Conservation (phyloP, 1,284 basidiomycete species). For the Austroboletus niveus region DNA sequence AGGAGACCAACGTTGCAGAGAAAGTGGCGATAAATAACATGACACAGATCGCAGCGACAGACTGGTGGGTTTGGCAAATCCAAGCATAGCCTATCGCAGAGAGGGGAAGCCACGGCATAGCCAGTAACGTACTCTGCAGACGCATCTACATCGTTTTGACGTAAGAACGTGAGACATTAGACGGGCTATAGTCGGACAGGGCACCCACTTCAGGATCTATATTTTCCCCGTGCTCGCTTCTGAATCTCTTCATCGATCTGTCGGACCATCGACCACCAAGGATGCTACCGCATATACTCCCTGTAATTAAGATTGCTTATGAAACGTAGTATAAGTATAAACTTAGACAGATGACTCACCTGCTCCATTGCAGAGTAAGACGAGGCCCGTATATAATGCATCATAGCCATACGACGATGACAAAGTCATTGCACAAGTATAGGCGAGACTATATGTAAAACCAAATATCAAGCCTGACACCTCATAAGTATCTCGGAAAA, state of each 20-base stretch:
- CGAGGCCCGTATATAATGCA: constrained; percentile 72
- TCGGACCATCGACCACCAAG: constrained; percentile 84
- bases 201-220: constrained; percentile 60
- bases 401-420: constrained; percentile 64
- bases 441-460: constrained; percentile 66
- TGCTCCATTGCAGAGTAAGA: constrained; percentile 70
- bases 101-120: constrained; percentile 54
- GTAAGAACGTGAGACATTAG: neutral
- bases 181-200: neutral
- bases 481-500: neutral
- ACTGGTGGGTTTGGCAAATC: constrained; percentile 64
- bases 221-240: constrained; percentile 57
- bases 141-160: constrained; percentile 55
- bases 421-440: constrained; percentile 76
- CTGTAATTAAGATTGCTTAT: constrained; percentile 31
- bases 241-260: constrained; percentile 52
- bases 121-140: constrained; percentile 59
- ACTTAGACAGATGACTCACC: constrained; percentile 39
- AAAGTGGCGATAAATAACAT: constrained; percentile 67
- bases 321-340: neutral
- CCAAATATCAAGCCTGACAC: constrained; percentile 63
- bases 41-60: constrained; percentile 63
- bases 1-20: constrained; percentile 38
- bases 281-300: constrained; percentile 67
- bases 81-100: constrained; percentile 74